Percentiles rank a stretch among this genome's conserved stretches.
Evolutionary conservation across 345 rosid genomes (phyloP).

Genomic region (Ailanthus altissimus): DNA sequence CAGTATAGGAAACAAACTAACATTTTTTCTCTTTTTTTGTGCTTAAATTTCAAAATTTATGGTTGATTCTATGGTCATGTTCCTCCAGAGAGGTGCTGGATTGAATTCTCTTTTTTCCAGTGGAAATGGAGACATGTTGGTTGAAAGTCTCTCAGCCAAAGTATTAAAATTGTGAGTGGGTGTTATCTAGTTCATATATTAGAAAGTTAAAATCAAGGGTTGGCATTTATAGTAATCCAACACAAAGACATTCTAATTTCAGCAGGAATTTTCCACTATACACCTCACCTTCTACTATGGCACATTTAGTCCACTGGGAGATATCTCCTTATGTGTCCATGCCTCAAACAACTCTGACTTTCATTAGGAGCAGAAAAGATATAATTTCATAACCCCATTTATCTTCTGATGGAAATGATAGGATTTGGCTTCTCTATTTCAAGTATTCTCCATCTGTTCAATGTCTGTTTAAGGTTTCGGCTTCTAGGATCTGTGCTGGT

Average conservation of each 20-base stretch:
- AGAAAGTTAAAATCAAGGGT: background rate
- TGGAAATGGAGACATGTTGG: background rate
- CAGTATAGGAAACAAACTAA: background rate
- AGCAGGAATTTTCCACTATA: background rate
- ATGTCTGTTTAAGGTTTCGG: background rate
- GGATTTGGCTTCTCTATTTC: conserved; percentile 10
- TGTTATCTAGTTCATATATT: background rate
- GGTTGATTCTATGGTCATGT: background rate
- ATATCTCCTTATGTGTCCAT: background rate
- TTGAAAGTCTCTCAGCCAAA: conserved; percentile 4
- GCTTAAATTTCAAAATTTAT: conserved; percentile 3
- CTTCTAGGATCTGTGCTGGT: background rate
- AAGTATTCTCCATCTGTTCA: background rate
- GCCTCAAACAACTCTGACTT: background rate
- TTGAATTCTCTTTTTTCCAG: background rate
- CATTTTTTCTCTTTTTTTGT: background rate
- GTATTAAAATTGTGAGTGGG: background rate
- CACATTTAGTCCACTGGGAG: background rate
- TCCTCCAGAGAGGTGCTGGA: background rate
- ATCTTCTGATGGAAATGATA: background rate
- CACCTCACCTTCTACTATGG: background rate
- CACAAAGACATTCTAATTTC: background rate
- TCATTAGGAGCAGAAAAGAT: background rate
- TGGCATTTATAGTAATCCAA: background rate
- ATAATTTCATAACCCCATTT: too few relatives aligned